A percentile compares a stretch with the other conserved stretches of the same genome.
Conservation (phyloP, 768 basidiomycete genomes). For the Strobilomyces dryophilus region DNA sequence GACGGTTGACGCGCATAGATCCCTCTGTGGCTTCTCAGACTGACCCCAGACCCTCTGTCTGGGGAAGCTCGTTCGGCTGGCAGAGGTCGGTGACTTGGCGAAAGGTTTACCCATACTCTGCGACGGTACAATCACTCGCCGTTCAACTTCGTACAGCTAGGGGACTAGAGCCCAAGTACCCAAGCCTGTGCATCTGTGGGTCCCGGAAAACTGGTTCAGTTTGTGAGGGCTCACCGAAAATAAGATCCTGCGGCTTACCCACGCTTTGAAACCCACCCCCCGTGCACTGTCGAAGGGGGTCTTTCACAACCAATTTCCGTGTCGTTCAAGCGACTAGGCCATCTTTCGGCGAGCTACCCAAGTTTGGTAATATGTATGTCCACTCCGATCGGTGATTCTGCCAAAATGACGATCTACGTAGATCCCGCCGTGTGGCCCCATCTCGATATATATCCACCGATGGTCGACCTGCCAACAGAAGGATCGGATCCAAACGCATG, state of each 20-base stretch:
- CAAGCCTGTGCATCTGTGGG: conserved; percentile 19
- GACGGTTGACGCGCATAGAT: conserved; percentile 25
- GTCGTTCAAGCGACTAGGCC: neutral
- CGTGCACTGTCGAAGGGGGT: conserved; percentile 4
- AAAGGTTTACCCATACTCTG: conserved; percentile 15
- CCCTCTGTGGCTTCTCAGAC: conserved; percentile 33
- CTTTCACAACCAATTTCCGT: neutral
- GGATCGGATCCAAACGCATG: neutral
- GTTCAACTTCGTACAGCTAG: conserved; percentile 9
- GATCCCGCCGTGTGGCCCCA: conserved; percentile 41
- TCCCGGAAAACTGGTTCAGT: neutral
- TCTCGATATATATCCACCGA: conserved; percentile 37
- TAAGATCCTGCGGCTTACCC: conserved; percentile 41
- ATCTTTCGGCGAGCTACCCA: conserved; percentile 27
- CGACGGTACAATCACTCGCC: neutral
- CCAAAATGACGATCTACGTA: conserved; percentile 14
- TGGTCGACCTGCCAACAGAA: neutral
- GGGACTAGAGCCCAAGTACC: conserved; percentile 9
- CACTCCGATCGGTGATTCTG: neutral
- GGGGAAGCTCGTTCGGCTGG: conserved; percentile 23
- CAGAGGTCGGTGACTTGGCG: conserved; percentile 12
- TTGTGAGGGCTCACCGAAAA: conserved; percentile 2
- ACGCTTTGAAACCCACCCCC: conserved; percentile 38
- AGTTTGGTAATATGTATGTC: conserved; percentile 34
- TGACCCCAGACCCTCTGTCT: conserved; percentile 29